Percentiles rank a stretch among this genome's conserved stretches.
Conservation (phyloP, 106 monocot genomes). For the Platanthera guangdongensis region DNA sequence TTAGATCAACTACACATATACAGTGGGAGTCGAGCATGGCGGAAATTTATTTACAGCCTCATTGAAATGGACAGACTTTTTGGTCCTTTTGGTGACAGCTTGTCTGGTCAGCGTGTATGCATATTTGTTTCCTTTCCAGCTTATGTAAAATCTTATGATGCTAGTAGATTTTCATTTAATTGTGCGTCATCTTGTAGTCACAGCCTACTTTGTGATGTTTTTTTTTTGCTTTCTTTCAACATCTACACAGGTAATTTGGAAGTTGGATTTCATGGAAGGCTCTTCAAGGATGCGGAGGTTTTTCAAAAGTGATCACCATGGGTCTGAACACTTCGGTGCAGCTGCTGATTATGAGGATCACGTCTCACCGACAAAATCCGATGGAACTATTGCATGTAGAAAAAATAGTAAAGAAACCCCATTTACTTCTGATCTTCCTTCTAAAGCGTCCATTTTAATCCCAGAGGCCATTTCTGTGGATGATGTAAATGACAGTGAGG, state of each 20-base stretch:
- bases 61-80: constrained; percentile 66
- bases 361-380: constrained; percentile 17
- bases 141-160: neutral
- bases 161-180: neutral
- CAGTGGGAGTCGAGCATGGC: constrained; percentile 60
- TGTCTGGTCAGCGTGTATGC: constrained; percentile 62
- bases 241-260: constrained; percentile 70
- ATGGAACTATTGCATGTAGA: constrained; percentile 16
- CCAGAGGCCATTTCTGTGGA: constrained; percentile 68
- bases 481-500: constrained; percentile 61
- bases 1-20: constrained; percentile 34
- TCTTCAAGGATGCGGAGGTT: constrained; percentile 88
- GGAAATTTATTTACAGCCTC: constrained; percentile 77
- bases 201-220: neutral
- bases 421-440: constrained; percentile 37
- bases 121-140: neutral
- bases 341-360: constrained; percentile 82
- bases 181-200: neutral
- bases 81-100: constrained; percentile 42
- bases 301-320: constrained; percentile 73
- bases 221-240: constrained; percentile 4
- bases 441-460: constrained; percentile 60
- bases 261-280: constrained; percentile 76
- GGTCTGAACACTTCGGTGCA: constrained; percentile 82
- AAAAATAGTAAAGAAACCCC: constrained; percentile 29